Conservation (phyloP, 495 filamentous ascomycete genomes). For the Penicillium waksmanii region DNA sequence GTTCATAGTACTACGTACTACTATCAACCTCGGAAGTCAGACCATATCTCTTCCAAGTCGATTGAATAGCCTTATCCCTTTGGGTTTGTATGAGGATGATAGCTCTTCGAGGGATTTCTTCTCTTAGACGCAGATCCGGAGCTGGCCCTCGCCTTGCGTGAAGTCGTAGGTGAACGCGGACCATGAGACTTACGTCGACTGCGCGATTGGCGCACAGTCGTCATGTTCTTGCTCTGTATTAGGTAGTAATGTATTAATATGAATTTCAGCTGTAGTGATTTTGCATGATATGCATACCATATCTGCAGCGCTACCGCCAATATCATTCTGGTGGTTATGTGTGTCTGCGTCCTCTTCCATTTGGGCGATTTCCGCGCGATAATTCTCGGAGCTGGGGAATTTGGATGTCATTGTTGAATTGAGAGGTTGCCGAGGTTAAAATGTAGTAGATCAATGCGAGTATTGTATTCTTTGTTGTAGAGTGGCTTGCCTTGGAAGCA, state of each 20-base stretch:
- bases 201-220: not conserved
- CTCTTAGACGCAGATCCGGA: slow-evolving; percentile 26
- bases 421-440: not conserved
- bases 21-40: not conserved
- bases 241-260: not conserved
- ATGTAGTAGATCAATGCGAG: not conserved
- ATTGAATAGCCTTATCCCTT: not conserved
- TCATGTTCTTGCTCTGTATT: not conserved
- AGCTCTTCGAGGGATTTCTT: slow-evolving; percentile 10
- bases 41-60: not conserved
- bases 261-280: not conserved
- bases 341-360: slow-evolving; percentile 13
- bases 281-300: not conserved
- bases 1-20: no score
- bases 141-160: slow-evolving; percentile 16
- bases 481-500: no score
- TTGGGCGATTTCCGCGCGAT: slow-evolving; percentile 14
- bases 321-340: slow-evolving; percentile 8
- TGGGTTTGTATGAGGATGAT: slow-evolving; percentile 9
- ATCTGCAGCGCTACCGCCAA: not conserved
- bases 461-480: no score
- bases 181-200: slow-evolving; percentile 6
- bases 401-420: slow-evolving; percentile 8
- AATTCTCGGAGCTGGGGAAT: slow-evolving; percentile 10
- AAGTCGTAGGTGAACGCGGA: slow-evolving; percentile 25